Conservation (phyloP, 2,329 filamentous ascomycete genomes). For the Rutstroemia sydowiana region DNA sequence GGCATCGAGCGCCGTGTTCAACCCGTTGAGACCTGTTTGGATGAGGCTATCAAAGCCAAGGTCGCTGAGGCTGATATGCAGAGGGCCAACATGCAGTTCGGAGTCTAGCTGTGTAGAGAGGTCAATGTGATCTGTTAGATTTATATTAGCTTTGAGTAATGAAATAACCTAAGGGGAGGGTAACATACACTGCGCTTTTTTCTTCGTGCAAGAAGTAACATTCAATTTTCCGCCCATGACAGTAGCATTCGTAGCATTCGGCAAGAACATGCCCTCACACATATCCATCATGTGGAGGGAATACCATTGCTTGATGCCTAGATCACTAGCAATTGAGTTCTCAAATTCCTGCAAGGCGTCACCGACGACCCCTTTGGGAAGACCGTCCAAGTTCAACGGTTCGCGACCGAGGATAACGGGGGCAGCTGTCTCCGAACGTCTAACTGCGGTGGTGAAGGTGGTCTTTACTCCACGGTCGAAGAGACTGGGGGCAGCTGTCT, state of each 20-base stretch:
- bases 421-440: too few relatives aligned
- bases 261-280: constrained; percentile 41
- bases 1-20: constrained; percentile 42
- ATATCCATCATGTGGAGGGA: constrained; percentile 52
- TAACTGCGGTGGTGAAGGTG: too few relatives aligned
- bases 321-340: constrained; percentile 30
- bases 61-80: constrained; percentile 40
- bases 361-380: constrained; percentile 28
- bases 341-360: too few relatives aligned
- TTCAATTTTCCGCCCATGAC: constrained; percentile 39
- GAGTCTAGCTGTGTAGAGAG: constrained; percentile 42
- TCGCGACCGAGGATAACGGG: too few relatives aligned
- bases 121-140: constrained; percentile 40
- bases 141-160: too few relatives aligned
- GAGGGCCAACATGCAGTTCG: constrained; percentile 37
- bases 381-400: constrained; percentile 27
- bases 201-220: constrained; percentile 47
- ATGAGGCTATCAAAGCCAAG: constrained; percentile 56
- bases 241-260: constrained; percentile 30
- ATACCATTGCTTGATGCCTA: constrained; percentile 55
- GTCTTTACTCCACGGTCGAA: too few relatives aligned
- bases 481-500: too few relatives aligned
- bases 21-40: constrained; percentile 42
- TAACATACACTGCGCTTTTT: constrained; percentile 40
- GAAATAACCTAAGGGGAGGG: neutral